Evolutionary conservation across 2,329 filamentous ascomycete species (phyloP), one percentile per base, ranked within the genome.

Genomic region (Colletotrichum sublineola): DNA sequence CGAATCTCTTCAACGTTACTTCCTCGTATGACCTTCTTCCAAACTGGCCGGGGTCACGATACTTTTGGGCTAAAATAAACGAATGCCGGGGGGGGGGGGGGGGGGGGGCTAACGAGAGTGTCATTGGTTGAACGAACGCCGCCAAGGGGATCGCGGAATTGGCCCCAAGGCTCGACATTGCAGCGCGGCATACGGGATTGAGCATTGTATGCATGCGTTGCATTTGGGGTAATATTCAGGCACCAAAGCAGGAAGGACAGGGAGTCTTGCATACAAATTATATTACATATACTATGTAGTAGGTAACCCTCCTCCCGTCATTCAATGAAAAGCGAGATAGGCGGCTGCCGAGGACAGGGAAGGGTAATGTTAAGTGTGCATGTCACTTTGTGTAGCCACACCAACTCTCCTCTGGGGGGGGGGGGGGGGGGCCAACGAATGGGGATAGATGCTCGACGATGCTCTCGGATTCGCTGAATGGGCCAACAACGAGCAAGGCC

Each of bases 321-420:
- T 20, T 38, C 15, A 33, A 55, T 15, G 18, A 18, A 36, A 12
- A 55, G 9, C 18, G 52, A 55, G 52, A n/a, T 11, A 18, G 18
- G 44, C 18, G 44, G 20, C 31, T 31, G 24, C 12, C 12, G 29
- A 31, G 33, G 24, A 24, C 20, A 62, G 20, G 44, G 42, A 29
- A 31, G 42, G 40, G 12, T 29, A 11, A 24, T 50, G 33, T 24
- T 62, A 20, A 31, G 44, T n/a, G 20, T n/a, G 44, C 44, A 8
- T 20, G 18, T 44, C 42, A 8, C 42, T 12, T 57, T 48, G 58
- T 63, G 52, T 68, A 67, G 48, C 63, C 68, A 62, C 63, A 69
- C 24, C 11, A 46, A 12, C 24, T 33, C 24, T 24, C 15, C 44
- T 29, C 15, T 11, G 60, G 31, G 14, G 24, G 24, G 24, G 24